A percentile compares a stretch with the other conserved stretches of the same genome.
These are phyloP conservation scores for Beauveria medogensis DNA, from an alignment of 2,329 filamentous ascomycete species.

Conservation along the genomic window DNA sequence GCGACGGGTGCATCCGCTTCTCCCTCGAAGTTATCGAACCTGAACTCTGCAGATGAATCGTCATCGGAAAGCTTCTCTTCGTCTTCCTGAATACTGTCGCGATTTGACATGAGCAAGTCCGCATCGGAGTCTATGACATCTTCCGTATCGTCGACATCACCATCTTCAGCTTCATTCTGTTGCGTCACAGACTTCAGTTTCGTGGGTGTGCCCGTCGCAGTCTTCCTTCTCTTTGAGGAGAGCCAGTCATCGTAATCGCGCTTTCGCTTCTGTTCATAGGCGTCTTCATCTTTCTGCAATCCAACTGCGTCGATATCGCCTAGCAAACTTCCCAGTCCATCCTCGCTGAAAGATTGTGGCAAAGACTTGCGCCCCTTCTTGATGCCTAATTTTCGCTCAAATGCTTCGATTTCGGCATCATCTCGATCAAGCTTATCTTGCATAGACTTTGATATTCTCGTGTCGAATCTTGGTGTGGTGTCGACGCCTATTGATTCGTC, in stretches of 20 bases:
- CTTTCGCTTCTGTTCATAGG: slow-evolving; percentile 55
- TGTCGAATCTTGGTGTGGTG: slow-evolving; percentile 19
- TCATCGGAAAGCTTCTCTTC: slow-evolving; percentile 16
- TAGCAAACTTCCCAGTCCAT: slow-evolving; percentile 73
- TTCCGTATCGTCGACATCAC: slow-evolving; percentile 19
- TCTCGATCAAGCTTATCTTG: slow-evolving; percentile 66
- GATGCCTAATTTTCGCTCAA: slow-evolving; percentile 83
- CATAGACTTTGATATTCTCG: slow-evolving; percentile 28
- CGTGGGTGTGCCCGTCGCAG: slow-evolving; percentile 18
- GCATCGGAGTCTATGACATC: slow-evolving; percentile 28
- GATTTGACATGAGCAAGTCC: slow-evolving; percentile 20
- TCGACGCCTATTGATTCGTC: slow-evolving; percentile 18
- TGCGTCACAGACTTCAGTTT: slow-evolving; percentile 20
- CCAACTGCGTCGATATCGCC: slow-evolving; percentile 51
- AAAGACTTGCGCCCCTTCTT: slow-evolving; percentile 66
- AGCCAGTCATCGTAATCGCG: slow-evolving; percentile 53
- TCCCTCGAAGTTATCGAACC: slow-evolving; percentile 27
- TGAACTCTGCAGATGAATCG: slow-evolving; percentile 33
- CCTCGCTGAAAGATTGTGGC: slow-evolving; percentile 66
- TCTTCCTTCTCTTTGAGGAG: slow-evolving; percentile 46
- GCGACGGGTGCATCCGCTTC: slow-evolving; percentile 29
- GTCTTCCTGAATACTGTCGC: slow-evolving; percentile 20
- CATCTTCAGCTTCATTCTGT: slow-evolving; percentile 20
- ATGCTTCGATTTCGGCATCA: slow-evolving; percentile 76
- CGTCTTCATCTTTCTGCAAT: slow-evolving; percentile 38